phyloP scores from a whole-genome alignment of 768 basidiomycete species.

The Hygrocybe coccinea region DNA sequence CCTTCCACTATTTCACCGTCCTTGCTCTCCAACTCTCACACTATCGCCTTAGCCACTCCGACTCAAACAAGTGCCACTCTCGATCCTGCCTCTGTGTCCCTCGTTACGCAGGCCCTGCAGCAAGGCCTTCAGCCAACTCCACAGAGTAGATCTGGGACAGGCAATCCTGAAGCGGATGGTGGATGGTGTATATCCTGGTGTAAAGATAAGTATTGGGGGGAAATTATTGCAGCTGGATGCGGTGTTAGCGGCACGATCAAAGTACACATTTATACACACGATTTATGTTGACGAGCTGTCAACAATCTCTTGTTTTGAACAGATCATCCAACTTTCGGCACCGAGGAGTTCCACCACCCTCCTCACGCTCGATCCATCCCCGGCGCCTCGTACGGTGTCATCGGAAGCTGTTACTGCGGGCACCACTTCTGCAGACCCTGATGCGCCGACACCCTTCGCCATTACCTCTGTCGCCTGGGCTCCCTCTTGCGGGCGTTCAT shows the following conservation, averaged over 20 bases:
- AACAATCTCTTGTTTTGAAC: conserved; percentile 8
- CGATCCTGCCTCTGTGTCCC: conserved; percentile 53
- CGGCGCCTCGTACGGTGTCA: conserved; percentile 21
- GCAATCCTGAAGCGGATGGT: conserved; percentile 14
- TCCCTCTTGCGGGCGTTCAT: conserved; percentile 87
- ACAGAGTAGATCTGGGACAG: conserved; percentile 9
- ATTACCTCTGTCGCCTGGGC: conserved; percentile 90
- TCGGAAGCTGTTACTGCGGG: conserved; percentile 17
- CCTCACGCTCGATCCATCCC: conserved; percentile 54
- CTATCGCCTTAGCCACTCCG: conserved; percentile 62
- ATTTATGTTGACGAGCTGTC: neutral
- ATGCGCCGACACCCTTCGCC: conserved; percentile 46
- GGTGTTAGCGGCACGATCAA: conserved; percentile 74
- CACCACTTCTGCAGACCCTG: conserved; percentile 23
- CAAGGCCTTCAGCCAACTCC: conserved; percentile 37
- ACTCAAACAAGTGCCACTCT: conserved; percentile 57
- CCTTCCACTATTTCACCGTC: conserved; percentile 41
- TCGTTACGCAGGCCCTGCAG: conserved; percentile 62
- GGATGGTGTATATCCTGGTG: conserved; percentile 83
- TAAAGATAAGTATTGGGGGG: conserved; percentile 94
- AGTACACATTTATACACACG: conserved; percentile 37
- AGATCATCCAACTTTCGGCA: conserved; percentile 73
- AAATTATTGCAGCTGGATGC: conserved; percentile 72
- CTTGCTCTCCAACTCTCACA: conserved; percentile 44
- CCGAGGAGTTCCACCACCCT: conserved; percentile 63